These are phyloP conservation scores for Eutypa lata DNA, from an alignment of 2,329 filamentous ascomycete genomes.

Conservation along the genomic window DNA sequence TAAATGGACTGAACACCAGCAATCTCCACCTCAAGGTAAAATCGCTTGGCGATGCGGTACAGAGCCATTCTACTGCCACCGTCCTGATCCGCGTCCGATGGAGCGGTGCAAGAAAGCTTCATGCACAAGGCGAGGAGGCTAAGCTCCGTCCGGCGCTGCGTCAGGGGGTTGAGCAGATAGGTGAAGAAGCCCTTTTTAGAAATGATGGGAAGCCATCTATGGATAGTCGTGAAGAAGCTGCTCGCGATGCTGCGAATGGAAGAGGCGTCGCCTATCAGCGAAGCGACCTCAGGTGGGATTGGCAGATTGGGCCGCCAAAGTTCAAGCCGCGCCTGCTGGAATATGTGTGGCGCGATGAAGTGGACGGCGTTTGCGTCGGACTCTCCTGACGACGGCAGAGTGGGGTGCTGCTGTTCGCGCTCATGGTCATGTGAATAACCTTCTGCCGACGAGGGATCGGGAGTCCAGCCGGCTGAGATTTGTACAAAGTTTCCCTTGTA, in stretches of 20 bases:
- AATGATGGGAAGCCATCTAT: not conserved
- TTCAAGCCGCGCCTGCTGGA: not conserved
- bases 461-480: not conserved
- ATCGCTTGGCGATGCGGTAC: not conserved
- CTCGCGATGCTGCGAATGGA: not conserved
- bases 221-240: not conserved
- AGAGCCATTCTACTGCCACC: not conserved
- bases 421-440: not conserved
- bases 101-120: not conserved
- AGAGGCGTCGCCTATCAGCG: not conserved
- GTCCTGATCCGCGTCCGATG: not conserved
- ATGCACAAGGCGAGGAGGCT: not conserved
- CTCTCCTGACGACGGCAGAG: not conserved
- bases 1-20: not conserved
- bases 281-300: not conserved
- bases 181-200: not conserved
- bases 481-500: not conserved
- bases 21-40: not conserved
- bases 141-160: not conserved
- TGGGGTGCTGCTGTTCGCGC: not conserved
- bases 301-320: not conserved
- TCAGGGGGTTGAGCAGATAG: not conserved
- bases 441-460: not conserved
- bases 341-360: not conserved
- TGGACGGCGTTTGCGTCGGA: not conserved